Conservation (phyloP, 2,329 filamentous ascomycete genomes). For the Sporothrix curviconia region DNA sequence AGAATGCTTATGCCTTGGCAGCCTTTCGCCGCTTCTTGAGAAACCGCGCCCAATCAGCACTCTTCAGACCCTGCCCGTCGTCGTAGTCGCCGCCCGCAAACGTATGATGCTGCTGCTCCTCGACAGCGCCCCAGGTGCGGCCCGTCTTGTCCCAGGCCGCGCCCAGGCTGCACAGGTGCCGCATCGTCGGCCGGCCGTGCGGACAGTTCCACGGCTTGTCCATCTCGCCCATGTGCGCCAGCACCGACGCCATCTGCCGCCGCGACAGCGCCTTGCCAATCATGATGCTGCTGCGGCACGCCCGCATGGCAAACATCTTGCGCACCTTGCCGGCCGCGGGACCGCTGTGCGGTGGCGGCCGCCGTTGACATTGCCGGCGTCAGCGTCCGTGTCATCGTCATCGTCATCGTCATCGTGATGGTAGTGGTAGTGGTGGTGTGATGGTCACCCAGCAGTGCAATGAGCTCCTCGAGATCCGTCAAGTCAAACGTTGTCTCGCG, state of each 20-base stretch:
- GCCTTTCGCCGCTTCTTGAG: slow-evolving; percentile 1
- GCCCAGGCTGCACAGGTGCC: slow-evolving; percentile 74
- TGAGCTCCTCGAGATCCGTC: slow-evolving; percentile 77
- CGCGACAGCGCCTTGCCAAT: slow-evolving; percentile 76
- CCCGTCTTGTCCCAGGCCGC: slow-evolving; percentile 48
- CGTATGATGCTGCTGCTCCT: no score
- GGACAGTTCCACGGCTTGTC: slow-evolving; percentile 99
- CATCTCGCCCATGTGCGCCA: slow-evolving; percentile 87
- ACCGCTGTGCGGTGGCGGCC: slow-evolving; percentile 39
- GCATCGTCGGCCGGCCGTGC: slow-evolving; percentile 92
- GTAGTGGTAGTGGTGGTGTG: background rate
- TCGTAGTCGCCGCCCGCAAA: slow-evolving; percentile 25
- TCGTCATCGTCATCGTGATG: background rate
- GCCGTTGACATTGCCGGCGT: slow-evolving; percentile 30
- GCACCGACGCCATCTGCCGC: slow-evolving; percentile 76
- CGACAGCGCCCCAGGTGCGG: slow-evolving; percentile 40
- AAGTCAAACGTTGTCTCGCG: slow-evolving; percentile 82
- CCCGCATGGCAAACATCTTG: slow-evolving; percentile 93
- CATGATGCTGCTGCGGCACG: slow-evolving; percentile 94
- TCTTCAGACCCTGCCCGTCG: slow-evolving; percentile 1
- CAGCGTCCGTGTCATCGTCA: slow-evolving; percentile 32
- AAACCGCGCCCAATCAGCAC: slow-evolving; percentile 9
- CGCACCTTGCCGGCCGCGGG: slow-evolving; percentile 80
- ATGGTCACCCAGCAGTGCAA: slow-evolving; percentile 70
- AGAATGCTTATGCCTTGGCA: background rate